Evolutionary conservation across 768 basidiomycete genomes (phyloP).

Genomic region (Collybia sp.): DNA sequence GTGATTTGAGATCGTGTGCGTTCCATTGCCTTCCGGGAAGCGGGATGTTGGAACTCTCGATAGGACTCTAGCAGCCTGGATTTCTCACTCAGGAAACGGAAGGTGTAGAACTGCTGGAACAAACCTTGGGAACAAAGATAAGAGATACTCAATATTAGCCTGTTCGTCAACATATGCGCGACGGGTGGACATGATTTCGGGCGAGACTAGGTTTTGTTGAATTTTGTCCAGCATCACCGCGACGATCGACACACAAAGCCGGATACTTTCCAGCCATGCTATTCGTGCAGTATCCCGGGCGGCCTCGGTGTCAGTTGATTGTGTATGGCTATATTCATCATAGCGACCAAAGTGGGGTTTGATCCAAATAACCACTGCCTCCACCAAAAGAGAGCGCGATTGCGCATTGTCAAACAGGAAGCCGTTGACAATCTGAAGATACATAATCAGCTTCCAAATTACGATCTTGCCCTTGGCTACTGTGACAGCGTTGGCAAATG

Average conservation of each 20-base stretch:
- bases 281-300: conserved; percentile 73
- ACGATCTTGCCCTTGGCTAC: conserved; percentile 81
- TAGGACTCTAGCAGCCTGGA: conserved; percentile 82
- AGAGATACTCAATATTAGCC: conserved; percentile 84
- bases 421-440: conserved; percentile 85
- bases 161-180: conserved; percentile 72
- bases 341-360: conserved; percentile 92
- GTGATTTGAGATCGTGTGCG: conserved; percentile 58
- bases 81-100: background rate
- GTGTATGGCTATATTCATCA: conserved; percentile 71
- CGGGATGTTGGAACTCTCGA: conserved; percentile 70
- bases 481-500: conserved; percentile 81
- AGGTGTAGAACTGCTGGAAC: conserved; percentile 10
- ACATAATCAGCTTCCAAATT: conserved; percentile 92
- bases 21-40: conserved; percentile 66
- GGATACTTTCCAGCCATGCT: conserved; percentile 83
- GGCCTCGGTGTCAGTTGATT: conserved; percentile 60
- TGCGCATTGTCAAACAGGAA: conserved; percentile 83
- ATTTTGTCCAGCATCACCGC: conserved; percentile 89
- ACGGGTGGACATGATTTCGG: conserved; percentile 56
- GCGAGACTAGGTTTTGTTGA: conserved; percentile 72
- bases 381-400: conserved; percentile 75
- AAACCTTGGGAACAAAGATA: conserved; percentile 81
- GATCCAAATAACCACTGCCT: conserved; percentile 89
- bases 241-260: conserved; percentile 86